Evolutionary conservation across 2,329 filamentous ascomycete species (phyloP), one percentile per base, ranked within the genome.

Genomic region (Diplodia intermedia): DNA sequence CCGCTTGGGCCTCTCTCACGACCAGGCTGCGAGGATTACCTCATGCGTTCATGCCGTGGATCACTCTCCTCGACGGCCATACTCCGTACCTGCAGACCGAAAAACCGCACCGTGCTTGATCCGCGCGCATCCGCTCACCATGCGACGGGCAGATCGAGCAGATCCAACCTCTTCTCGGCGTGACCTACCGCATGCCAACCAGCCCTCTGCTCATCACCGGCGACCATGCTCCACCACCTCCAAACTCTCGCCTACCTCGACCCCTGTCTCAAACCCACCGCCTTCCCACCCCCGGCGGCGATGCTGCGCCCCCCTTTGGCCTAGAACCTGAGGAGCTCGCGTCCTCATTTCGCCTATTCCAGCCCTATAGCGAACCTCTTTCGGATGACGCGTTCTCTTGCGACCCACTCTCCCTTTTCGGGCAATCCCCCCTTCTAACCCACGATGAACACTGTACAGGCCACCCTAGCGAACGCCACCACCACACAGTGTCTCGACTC

Each of bases 321-420:
- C 47, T 63, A 50, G 56, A 49, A 43, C 26, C 56, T 33, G 14
- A 9, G n/a, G 18, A 20, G 43, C 43, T 47, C 43, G 55, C 55
- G 38, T 36, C 47, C 60, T 63, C 47, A 63, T 63, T 52, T 63
- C 60, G 60, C 60, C 60, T 63, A 63, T 52, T 62, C n/a, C 43
- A 63, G 60, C 60, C 60, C 60, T 63, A 52, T 52, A 36, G n/a
- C 18, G 47, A 62, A n/a, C 26, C 26, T 36, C 31, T 29, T 49
- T 50, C 14, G 57, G 26, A 52, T 63, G 33, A 53, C 60, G 60
- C 60, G 60, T 63, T 63, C 60, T 36, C 18, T n/a, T n/a, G 33
- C 54, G 60, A 23, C 40, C 43, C 47, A 38, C 29, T 9, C 47
- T 20, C 47, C 43, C 60, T 14, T 49, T 38, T 63, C 29, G 26